Conservation (phyloP, 495 filamentous ascomycete species). For the Penicillium canescens region DNA sequence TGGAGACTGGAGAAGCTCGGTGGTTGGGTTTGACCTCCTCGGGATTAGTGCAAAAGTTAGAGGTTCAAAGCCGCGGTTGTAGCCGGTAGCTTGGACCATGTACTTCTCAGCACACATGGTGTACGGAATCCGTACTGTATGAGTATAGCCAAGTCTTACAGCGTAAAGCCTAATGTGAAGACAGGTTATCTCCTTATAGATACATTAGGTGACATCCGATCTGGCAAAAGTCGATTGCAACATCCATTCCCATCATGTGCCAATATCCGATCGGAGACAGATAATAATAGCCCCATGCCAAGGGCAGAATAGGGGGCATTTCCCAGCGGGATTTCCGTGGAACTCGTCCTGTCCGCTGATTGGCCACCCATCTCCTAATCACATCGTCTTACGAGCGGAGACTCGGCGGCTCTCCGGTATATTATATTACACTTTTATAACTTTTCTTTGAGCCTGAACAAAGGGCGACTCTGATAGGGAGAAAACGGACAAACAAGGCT, state of each 20-base stretch:
- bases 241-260: too few relatives aligned
- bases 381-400: constrained; percentile 15
- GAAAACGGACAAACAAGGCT: constrained; percentile 29
- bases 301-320: constrained; percentile 11
- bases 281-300: background rate
- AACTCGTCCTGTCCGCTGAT: background rate
- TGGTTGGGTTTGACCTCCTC: constrained; percentile 1
- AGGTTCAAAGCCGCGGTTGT: constrained; percentile 30
- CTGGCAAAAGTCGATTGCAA: too few relatives aligned
- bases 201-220: too few relatives aligned
- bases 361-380: background rate
- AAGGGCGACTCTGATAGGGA: constrained; percentile 15
- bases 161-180: too few relatives aligned
- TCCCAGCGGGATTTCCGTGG: constrained; percentile 3
- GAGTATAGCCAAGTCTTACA: too few relatives aligned
- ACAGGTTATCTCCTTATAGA: too few relatives aligned
- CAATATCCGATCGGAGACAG: too few relatives aligned
- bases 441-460: background rate
- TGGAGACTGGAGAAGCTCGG: constrained; percentile 13
- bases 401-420: constrained; percentile 31
- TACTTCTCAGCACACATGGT: too few relatives aligned
- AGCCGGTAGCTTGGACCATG: constrained; percentile 22
- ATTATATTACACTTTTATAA: background rate
- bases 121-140: too few relatives aligned
- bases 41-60: constrained; percentile 18